These are phyloP conservation scores for Sutorius eximius DNA, from an alignment of 1,284 basidiomycete species.

Conservation along the genomic window DNA sequence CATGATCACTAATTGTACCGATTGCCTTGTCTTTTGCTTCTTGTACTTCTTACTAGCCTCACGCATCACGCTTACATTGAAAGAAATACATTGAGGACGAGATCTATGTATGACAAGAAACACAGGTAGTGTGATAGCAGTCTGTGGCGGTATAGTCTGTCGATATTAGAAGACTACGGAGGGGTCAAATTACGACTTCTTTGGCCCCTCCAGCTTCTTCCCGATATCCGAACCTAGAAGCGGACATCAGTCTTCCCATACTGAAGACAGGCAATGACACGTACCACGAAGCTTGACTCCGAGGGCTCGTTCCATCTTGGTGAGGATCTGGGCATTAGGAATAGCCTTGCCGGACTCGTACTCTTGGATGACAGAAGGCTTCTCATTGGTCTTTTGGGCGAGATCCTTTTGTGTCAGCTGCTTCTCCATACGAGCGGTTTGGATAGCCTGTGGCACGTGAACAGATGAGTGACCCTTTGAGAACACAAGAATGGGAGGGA, in stretches of 20 bases:
- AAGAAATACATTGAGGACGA: conserved; percentile 27
- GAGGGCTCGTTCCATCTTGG: conserved; percentile 88
- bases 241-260: conserved; percentile 6
- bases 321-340: conserved; percentile 87
- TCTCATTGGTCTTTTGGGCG: conserved; percentile 91
- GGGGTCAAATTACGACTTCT: conserved; percentile 58
- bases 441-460: conserved; percentile 65
- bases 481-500: not conserved
- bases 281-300: conserved; percentile 91
- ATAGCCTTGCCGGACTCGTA: conserved; percentile 90
- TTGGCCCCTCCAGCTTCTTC: conserved; percentile 75
- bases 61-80: not conserved
- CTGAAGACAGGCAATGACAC: conserved; percentile 21
- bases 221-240: conserved; percentile 70
- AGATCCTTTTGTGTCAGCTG: conserved; percentile 91
- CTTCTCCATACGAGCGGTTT: conserved; percentile 76
- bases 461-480: not conserved
- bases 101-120: conserved; percentile 25
- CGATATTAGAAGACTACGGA: conserved; percentile 29
- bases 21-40: not conserved
- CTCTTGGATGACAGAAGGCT: conserved; percentile 84
- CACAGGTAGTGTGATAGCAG: conserved; percentile 12
- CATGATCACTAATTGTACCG: conserved; percentile 15
- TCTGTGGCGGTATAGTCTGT: conserved; percentile 15
- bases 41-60: conserved; percentile 11